phyloP scores from a whole-genome alignment of 768 basidiomycete genomes.

The Russula vinacea region DNA sequence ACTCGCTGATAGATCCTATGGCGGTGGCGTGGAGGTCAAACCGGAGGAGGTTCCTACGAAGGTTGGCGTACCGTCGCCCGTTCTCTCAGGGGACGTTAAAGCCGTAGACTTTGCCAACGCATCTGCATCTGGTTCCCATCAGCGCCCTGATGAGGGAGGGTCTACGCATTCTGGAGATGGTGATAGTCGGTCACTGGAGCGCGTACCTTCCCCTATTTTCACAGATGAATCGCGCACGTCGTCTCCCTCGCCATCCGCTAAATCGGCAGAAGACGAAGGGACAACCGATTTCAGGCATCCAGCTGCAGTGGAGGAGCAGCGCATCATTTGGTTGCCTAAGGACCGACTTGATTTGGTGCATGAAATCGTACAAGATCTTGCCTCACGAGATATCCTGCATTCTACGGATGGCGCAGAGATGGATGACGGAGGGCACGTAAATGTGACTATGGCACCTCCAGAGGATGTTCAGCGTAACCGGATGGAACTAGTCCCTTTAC shows the following conservation, averaged over 20 bases:
- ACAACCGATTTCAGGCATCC: constrained; percentile 79
- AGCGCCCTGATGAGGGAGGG: not conserved
- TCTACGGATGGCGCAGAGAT: constrained; percentile 52
- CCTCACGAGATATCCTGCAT: constrained; percentile 50
- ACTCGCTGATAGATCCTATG: constrained; percentile 67
- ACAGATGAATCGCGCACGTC: constrained; percentile 21
- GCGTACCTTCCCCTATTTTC: constrained; percentile 1
- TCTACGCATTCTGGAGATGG: not conserved
- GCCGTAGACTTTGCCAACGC: not conserved
- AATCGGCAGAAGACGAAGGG: constrained; percentile 33
- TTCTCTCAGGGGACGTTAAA: not conserved
- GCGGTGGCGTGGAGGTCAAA: constrained; percentile 8
- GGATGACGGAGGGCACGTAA: constrained; percentile 60
- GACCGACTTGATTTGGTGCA: constrained; percentile 64
- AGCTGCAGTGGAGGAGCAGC: constrained; percentile 67
- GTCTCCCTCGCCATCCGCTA: constrained; percentile 30
- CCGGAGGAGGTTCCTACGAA: not conserved
- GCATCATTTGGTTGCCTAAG: constrained; percentile 81
- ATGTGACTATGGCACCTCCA: constrained; percentile 47
- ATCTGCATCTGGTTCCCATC: constrained; percentile 1
- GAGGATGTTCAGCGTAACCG: constrained; percentile 28
- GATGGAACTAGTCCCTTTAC: not conserved
- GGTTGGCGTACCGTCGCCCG: not conserved
- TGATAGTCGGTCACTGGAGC: not conserved
- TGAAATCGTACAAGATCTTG: constrained; percentile 58